Conservation (phyloP, 352 stramenopile genomes). For the Phytophthora podocarpi region DNA sequence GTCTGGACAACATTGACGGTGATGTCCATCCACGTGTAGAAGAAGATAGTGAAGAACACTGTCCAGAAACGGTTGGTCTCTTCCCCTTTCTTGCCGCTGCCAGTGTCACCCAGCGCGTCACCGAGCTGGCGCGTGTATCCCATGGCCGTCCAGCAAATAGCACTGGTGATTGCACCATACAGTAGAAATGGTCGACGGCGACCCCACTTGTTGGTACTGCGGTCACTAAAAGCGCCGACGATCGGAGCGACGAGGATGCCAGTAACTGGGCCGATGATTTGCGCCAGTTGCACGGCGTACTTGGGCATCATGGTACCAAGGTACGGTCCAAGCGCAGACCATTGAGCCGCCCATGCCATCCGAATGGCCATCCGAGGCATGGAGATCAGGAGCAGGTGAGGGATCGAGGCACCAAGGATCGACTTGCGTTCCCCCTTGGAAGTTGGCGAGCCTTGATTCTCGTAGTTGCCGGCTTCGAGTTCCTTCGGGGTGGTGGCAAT, state of each 20-base stretch:
- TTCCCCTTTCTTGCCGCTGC: slow-evolving; percentile 28
- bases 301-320: slow-evolving; percentile 34
- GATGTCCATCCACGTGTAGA: slow-evolving; percentile 38
- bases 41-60: slow-evolving; percentile 31
- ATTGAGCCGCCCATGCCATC: slow-evolving; percentile 31
- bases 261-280: slow-evolving; percentile 30
- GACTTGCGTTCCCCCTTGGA: slow-evolving; percentile 20
- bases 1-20: slow-evolving; percentile 34
- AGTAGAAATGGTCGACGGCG: slow-evolving; percentile 34
- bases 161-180: slow-evolving; percentile 24
- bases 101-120: slow-evolving; percentile 26
- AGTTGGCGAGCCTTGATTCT: slow-evolving; percentile 16
- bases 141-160: slow-evolving; percentile 58
- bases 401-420: slow-evolving; percentile 24
- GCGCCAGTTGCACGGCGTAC: slow-evolving; percentile 31
- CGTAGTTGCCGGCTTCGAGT: slow-evolving; percentile 29
- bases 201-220: slow-evolving; percentile 26
- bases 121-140: slow-evolving; percentile 58
- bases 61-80: slow-evolving; percentile 29
- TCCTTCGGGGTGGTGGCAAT: slow-evolving; percentile 17
- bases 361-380: slow-evolving; percentile 36
- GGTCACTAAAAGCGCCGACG: slow-evolving; percentile 33
- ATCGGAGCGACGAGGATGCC: slow-evolving; percentile 28
- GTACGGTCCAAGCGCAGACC: slow-evolving; percentile 31
- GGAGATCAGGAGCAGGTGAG: slow-evolving; percentile 28